Base-by-base conservation (phyloP, 1,139 yeast species). In the Yamadazyma triangularis region DNA sequence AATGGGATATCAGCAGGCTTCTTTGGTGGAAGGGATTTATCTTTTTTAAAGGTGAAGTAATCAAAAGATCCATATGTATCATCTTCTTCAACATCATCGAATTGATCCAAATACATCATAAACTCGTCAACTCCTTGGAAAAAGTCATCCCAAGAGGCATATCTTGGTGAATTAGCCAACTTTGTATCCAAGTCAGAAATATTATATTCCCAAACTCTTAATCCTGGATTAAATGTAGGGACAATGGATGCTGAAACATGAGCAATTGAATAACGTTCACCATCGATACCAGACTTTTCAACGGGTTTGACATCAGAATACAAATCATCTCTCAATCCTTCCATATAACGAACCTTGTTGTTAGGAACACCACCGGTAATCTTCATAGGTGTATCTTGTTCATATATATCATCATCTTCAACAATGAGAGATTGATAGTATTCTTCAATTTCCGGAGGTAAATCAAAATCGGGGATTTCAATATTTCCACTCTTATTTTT, bases 151-250 rank as follows among this genome's bases (percentile, higher is more conserved):
- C 88, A 81, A 7, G 77, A 62, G 25, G 57, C 58, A 34, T 44
- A 44, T 22, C 38, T 47, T 27, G 38, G 38, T 32, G 42, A 40
- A 27, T 28, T 43, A 33, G 26, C 39, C 10, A 39, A 19, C 29
- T 25, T 39, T 31, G 25, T 36, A 22, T 39, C 35, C 27, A 79
- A 47, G 1, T 67, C 80, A 0, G 86, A 73, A 28, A 73, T 72
- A 49, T 86, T 85, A 51, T 86, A 86, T 50, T 86, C 95, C 91
- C 93, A 86, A 2, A 86, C 79, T 39, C 95, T 63, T 35, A 86
- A 51, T 2, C 89, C 86, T 3, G 95, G 89, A 44, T 83, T 83
- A 56, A 79, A 86, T 0, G 94, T 86, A 2, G 95, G 95, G 4
- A 86, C 75, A n/a, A 86, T 76, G 37, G 89, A 80, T 0, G 89